Percentiles rank a stretch among this genome's conserved stretches.
Conservation (phyloP, 2,329 filamentous ascomycete genomes). For the Stagonosporopsis tanaceti region DNA sequence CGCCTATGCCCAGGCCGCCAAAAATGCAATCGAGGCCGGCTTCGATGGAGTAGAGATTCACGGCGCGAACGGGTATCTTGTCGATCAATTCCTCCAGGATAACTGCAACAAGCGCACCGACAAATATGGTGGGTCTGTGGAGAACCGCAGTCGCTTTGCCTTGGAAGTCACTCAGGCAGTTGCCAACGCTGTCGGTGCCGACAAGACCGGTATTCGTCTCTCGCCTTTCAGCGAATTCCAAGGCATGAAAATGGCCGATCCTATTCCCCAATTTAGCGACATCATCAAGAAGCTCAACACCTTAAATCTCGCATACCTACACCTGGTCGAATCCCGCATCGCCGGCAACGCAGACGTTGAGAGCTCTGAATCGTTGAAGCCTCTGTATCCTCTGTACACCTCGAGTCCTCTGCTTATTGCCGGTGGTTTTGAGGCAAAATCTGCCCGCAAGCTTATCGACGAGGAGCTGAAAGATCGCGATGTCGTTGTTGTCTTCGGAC, state of each 20-base stretch:
- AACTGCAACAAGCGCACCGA: constrained; percentile 63
- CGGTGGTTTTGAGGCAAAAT: constrained; percentile 53
- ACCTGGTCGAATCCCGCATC: constrained; percentile 65
- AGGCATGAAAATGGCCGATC: constrained; percentile 69
- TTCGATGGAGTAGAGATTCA: constrained; percentile 69
- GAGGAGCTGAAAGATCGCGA: constrained; percentile 55
- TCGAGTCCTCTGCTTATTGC: constrained; percentile 50
- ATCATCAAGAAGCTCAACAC: constrained; percentile 61
- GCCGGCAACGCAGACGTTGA: constrained; percentile 52
- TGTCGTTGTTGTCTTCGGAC: constrained; percentile 57
- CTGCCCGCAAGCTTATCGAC: constrained; percentile 47
- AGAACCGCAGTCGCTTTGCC: constrained; percentile 62
- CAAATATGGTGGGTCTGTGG: constrained; percentile 57
- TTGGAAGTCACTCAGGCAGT: constrained; percentile 64
- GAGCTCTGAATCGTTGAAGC: constrained; percentile 30
- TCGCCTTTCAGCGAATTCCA: constrained; percentile 69
- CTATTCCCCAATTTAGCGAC: constrained; percentile 69
- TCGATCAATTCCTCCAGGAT: constrained; percentile 71
- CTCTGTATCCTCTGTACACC: constrained; percentile 34
- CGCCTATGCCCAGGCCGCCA: constrained; percentile 54
- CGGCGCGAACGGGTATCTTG: constrained; percentile 71
- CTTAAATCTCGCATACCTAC: constrained; percentile 60
- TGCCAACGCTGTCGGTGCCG: constrained; percentile 60
- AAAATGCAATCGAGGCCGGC: constrained; percentile 59
- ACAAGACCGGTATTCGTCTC: constrained; percentile 67